These are phyloP conservation scores for Linderina pennispora DNA, from an alignment of 192 early-diverging fungal genomes.

Conservation along the genomic window DNA sequence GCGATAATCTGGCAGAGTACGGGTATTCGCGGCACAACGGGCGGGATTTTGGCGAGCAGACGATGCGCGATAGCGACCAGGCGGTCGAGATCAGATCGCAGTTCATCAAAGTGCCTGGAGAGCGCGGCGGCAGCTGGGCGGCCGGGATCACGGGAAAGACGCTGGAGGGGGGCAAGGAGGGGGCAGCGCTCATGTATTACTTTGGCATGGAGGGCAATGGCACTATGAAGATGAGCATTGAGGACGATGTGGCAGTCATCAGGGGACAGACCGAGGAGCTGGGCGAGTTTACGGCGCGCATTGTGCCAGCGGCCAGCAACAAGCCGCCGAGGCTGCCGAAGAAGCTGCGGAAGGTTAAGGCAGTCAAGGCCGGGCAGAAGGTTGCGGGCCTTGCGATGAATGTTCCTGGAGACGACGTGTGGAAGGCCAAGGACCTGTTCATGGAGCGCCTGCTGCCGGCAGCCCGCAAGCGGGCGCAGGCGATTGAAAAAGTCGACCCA, in stretches of 20 bases:
- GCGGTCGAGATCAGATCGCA: conserved; percentile 18
- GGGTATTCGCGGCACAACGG: conserved; percentile 87
- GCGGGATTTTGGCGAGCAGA: conserved; percentile 69
- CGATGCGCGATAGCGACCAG: conserved; percentile 21
- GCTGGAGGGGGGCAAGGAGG: conserved; percentile 26
- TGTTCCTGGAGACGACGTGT: conserved; percentile 19
- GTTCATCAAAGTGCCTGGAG: conserved; percentile 39
- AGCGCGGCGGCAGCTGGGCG: conserved; percentile 51
- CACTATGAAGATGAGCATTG: conserved; percentile 41
- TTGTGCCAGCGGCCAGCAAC: conserved; percentile 22
- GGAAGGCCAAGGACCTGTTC: conserved; percentile 26
- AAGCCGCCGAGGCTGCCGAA: conserved; percentile 9
- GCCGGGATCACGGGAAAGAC: conserved; percentile 60
- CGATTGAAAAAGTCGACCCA: conserved; percentile 3
- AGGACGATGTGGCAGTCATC: conserved; percentile 32
- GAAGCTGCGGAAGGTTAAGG: conserved; percentile 3
- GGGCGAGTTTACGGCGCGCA: conserved; percentile 57
- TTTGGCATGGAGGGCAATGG: conserved; percentile 72
- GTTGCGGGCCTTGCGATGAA: conserved; percentile 16
- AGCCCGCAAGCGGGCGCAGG: conserved; percentile 3
- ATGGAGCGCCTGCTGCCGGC: conserved; percentile 10
- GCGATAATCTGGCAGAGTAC: conserved; percentile 72
- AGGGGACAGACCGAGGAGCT: conserved; percentile 59
- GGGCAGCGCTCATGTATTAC: conserved; percentile 68
- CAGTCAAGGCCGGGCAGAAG: background rate